A percentile compares a stretch with the other conserved stretches of the same genome.
Conservation (phyloP, 768 basidiomycete genomes). For the Mycena galopus region DNA sequence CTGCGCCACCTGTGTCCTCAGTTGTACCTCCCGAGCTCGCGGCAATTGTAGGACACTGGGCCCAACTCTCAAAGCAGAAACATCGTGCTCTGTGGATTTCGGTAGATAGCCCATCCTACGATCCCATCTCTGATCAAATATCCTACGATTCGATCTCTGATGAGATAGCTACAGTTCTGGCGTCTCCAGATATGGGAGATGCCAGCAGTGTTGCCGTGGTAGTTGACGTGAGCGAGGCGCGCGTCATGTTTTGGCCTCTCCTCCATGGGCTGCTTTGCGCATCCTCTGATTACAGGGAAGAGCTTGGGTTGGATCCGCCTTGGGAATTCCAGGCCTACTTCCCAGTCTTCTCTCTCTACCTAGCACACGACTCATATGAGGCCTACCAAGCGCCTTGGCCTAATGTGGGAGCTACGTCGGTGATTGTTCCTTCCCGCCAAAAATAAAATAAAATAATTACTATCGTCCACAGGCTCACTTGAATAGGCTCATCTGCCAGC, state of each 20-base stretch:
- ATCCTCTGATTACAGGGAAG: neutral
- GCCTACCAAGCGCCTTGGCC: neutral
- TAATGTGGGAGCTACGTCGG: neutral
- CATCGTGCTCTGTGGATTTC: neutral
- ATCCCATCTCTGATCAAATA: neutral
- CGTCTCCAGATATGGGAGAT: neutral
- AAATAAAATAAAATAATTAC: neutral
- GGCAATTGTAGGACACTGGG: neutral
- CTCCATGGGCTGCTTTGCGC: neutral
- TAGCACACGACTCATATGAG: neutral
- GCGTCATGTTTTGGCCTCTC: neutral
- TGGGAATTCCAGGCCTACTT: neutral
- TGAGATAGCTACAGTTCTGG: neutral
- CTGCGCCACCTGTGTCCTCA: neutral
- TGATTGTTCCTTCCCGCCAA: neutral
- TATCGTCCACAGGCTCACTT: neutral
- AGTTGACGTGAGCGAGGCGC: neutral
- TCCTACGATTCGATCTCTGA: neutral
- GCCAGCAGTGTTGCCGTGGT: neutral
- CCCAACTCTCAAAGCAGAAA: neutral
- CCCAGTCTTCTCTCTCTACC: neutral
- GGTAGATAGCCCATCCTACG: neutral
- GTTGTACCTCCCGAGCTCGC: neutral
- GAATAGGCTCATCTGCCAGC: neutral
- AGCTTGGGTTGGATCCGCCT: neutral